Percentiles rank a stretch among this genome's conserved stretches.
Evolutionary conservation across 441 rosid genomes (phyloP).

Genomic region (Mallotus japonicus): DNA sequence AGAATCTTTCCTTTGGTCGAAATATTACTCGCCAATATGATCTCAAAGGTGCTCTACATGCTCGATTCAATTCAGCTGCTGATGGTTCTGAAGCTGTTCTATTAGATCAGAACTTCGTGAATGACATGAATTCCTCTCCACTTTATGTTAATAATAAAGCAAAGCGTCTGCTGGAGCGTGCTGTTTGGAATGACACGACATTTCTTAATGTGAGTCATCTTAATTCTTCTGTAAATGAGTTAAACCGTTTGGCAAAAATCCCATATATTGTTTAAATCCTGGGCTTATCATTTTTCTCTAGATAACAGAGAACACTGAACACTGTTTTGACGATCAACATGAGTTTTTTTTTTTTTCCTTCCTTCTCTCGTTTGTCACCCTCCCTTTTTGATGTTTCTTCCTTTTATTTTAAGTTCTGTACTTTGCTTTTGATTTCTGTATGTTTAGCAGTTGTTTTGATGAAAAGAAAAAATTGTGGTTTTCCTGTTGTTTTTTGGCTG

Average conservation of each 20-base stretch:
- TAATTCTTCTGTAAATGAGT: background rate
- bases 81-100: conserved; percentile 75
- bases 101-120: conserved; percentile 90
- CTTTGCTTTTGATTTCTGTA: background rate
- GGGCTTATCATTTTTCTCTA: background rate
- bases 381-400: background rate
- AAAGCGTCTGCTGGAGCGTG: conserved; percentile 71
- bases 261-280: background rate
- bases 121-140: conserved; percentile 90
- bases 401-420: background rate
- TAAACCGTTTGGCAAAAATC: background rate
- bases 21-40: conserved; percentile 84
- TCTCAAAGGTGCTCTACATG: conserved; percentile 92
- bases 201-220: conserved; percentile 72
- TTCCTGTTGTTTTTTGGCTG: background rate
- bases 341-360: no score
- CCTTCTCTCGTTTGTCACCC: background rate
- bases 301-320: background rate
- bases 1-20: conserved; percentile 80
- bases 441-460: background rate
- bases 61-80: conserved; percentile 54
- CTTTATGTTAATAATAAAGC: conserved; percentile 76
- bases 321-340: background rate
- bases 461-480: background rate
- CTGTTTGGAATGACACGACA: conserved; percentile 92